phyloP scores from a whole-genome alignment of 306 rosid species.

The Begonia peltatifolia region DNA sequence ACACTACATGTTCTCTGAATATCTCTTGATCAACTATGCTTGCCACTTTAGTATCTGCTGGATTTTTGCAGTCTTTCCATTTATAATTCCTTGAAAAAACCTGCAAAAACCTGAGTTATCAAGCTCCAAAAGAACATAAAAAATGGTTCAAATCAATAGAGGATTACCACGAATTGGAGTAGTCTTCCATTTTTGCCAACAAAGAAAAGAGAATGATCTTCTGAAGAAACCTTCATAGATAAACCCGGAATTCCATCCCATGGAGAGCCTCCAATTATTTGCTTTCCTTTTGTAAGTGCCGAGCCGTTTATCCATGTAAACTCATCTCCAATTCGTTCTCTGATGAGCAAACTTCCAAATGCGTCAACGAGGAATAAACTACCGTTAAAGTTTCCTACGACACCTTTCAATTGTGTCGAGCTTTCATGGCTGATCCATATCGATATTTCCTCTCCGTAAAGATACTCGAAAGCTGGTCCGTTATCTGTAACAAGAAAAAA shows the following conservation, averaged over 20 bases:
- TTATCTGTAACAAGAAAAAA: conserved; percentile 53
- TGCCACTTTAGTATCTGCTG: conserved; percentile 49
- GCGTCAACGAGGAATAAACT: conserved; percentile 59
- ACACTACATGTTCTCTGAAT: conserved; percentile 70
- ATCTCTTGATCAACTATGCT: conserved; percentile 62
- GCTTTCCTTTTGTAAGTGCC: conserved; percentile 51
- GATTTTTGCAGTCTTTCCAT: conserved; percentile 82
- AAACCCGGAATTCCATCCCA: conserved; percentile 63
- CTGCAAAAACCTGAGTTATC: conserved; percentile 19
- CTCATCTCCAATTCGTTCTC: conserved; percentile 58
- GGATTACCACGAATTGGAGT: conserved; percentile 64
- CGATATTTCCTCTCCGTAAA: conserved; percentile 63
- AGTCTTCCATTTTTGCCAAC: conserved; percentile 68
- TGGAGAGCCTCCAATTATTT: conserved; percentile 61
- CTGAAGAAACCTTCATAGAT: conserved; percentile 37
- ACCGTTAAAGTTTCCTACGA: conserved; percentile 78
- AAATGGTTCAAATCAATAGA: background rate
- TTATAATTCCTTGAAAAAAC: conserved; percentile 70
- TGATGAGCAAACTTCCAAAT: conserved; percentile 55
- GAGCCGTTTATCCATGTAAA: conserved; percentile 69
- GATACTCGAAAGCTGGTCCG: conserved; percentile 63
- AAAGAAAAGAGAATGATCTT: conserved; percentile 68
- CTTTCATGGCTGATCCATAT: conserved; percentile 85
- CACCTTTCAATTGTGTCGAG: conserved; percentile 50
- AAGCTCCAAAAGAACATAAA: background rate